Evolutionary conservation across 2,329 filamentous ascomycete genomes (phyloP).

Genomic region (Pestalotiopsis sp.): DNA sequence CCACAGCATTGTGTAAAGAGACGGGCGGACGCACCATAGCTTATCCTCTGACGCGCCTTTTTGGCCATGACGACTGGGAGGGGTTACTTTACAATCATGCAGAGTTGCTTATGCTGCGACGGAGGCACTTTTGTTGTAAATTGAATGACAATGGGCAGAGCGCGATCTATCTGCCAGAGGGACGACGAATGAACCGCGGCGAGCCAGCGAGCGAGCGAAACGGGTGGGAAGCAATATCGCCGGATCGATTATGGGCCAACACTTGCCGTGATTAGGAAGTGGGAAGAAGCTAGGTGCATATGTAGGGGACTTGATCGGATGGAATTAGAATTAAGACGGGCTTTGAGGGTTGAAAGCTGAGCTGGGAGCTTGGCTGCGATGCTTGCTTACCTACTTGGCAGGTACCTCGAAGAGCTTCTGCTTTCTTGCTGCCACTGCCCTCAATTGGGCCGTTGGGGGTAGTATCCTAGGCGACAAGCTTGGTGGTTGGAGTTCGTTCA

Average conservation of each 20-base stretch:
- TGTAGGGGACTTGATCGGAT: not conserved
- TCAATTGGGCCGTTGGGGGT: no score
- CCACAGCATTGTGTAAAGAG: not conserved
- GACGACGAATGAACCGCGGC: not conserved
- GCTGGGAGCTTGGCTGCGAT: not conserved
- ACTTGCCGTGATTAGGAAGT: not conserved
- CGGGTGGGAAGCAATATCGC: not conserved
- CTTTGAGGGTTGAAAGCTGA: not conserved
- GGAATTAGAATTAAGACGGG: not conserved
- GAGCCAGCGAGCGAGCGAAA: not conserved
- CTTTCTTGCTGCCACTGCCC: not conserved
- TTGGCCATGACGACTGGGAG: conserved; percentile 55
- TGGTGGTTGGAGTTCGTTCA: not conserved
- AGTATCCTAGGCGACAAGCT: not conserved
- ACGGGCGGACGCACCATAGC: conserved; percentile 57
- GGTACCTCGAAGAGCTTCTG: not conserved
- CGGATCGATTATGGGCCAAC: not conserved
- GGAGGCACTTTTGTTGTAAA: not conserved
- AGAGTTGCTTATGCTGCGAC: conserved; percentile 3
- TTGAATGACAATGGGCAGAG: not conserved
- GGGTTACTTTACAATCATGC: conserved; percentile 10
- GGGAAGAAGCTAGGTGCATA: not conserved
- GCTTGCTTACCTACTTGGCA: not conserved
- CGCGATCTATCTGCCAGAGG: not conserved
- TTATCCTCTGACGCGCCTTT: conserved; percentile 68